Conservation (phyloP, 83 land plant genomes). For the Thuja plicata region DNA sequence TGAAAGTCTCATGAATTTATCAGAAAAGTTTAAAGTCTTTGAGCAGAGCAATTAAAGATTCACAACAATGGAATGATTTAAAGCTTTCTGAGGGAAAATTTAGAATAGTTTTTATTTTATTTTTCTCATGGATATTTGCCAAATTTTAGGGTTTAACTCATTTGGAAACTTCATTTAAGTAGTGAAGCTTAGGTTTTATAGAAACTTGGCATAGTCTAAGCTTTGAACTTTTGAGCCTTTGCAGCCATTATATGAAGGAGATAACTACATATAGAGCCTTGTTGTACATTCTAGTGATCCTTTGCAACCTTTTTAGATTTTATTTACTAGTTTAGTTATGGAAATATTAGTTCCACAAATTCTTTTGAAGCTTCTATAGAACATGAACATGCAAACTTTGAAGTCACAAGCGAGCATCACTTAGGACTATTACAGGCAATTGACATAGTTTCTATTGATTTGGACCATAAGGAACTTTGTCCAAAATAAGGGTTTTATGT, state of each 20-base stretch:
- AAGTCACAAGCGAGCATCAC: constrained; percentile 13
- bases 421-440: constrained; percentile 33
- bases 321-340: background rate
- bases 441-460: constrained; percentile 67
- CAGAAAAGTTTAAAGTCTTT: background rate
- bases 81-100: background rate
- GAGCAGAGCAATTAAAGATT: background rate
- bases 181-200: background rate
- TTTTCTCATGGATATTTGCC: background rate
- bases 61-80: background rate
- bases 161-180: background rate
- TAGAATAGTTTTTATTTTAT: background rate
- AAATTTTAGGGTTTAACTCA: background rate
- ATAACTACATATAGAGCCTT: background rate
- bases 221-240: background rate
- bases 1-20: background rate
- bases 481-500: constrained; percentile 73
- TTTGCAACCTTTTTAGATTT: too few species aligned
- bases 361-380: constrained; percentile 14
- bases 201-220: background rate
- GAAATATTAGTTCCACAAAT: constrained; percentile 3
- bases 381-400: constrained; percentile 15
- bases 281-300: background rate
- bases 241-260: background rate
- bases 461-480: constrained; percentile 63